Evolutionary conservation across 306 rosid genomes (phyloP), one percentile per base, ranked within the genome.

Genomic region (Medicago lupulina): DNA sequence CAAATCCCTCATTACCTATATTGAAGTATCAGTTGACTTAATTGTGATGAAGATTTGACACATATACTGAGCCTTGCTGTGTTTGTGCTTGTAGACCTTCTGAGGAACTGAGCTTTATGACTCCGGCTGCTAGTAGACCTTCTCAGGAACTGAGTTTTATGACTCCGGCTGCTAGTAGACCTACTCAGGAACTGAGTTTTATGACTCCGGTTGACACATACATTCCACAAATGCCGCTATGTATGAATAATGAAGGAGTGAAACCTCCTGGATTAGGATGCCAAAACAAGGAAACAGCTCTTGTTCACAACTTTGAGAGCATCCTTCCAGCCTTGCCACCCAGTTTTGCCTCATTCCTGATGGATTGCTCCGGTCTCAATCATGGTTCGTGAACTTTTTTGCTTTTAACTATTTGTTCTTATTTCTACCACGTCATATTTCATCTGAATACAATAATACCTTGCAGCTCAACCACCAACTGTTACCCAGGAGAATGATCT

Each of bases 301-400:
- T 83, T 10, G 31, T 15, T 74, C 81, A 44, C 39, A 80, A 85
- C 38, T 63, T 82, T 31, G 89, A 86, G 49, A 77, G 76, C 77
- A 36, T 76, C 50, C 73, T 83, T 80, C 85, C 87, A 43, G 82
- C 87, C 73, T 84, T 92, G 73, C 97, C 96, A 70, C 97, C 96
- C 76, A 89, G 96, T 85, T 95, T 95, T 83, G 75, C 92, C 79
- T 40, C 92, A 68, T 83, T 89, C 50, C 75, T 87, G 60, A 80
- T 87, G 66, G 87, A 81, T 72, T 86, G 85, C 62, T 79, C 87
- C 34, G 80, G 57, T 67, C 55, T 65, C 70, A 85, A 85, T 60
- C 89, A 81, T 62, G 89, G 97, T 92, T 67, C 44, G 85, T 34
- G 49, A 58, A 49, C 67, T 67, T 57, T 62, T 68, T 16, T 17